Base-by-base conservation (phyloP, 495 filamentous ascomycete species). In the Penicillium robsamsonii region DNA sequence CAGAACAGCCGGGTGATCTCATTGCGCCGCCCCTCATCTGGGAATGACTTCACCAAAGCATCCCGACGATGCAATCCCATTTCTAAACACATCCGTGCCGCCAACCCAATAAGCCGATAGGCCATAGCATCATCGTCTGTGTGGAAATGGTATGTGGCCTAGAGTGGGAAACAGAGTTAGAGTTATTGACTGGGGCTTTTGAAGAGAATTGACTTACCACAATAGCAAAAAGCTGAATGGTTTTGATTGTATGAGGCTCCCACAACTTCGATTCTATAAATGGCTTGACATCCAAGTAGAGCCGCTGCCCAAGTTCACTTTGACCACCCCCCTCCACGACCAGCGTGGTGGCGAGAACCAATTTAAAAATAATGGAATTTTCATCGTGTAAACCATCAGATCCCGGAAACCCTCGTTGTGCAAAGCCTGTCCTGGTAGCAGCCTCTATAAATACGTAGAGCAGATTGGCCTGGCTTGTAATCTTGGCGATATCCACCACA, bases 111-210 rank as follows among this genome's bases (percentile, higher is more conserved):
- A 17, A 90, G 74, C 1, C 91, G 81, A 82, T 91, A 96, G 7
- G 87, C 87, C 58, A 90, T 81, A 3, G 85, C 78, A 69, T 96
- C 91, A 60, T 94, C 87, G 52, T 89, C 89, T 20, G 81, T 83
- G 48, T 93, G 85, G 57, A 90, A 96, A 63, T 91, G 81, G 71
- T 95, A 96, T 45, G 90, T 92, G 18, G 88, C 89, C 87, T 90
- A 38, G 44, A 1, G 35, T 43, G 4, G 8, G 8, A 27, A 27
- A 53, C 27, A 65, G 51, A 27, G 50, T 42, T 42, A 43, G 50
- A 31, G 9, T 43, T 25, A 38, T 41, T 25, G 24, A 53, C 30
- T 12, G 22, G 11, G 20, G 8, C 11, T 33, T 5, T 41, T 17
- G 31, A 30, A n/a, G 25, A 17, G 7, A 50, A 12, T 25, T 38